Evolutionary conservation across 768 basidiomycete genomes (phyloP), one percentile per base, ranked within the genome.

Genomic region (Gloeostereum incarnatum): DNA sequence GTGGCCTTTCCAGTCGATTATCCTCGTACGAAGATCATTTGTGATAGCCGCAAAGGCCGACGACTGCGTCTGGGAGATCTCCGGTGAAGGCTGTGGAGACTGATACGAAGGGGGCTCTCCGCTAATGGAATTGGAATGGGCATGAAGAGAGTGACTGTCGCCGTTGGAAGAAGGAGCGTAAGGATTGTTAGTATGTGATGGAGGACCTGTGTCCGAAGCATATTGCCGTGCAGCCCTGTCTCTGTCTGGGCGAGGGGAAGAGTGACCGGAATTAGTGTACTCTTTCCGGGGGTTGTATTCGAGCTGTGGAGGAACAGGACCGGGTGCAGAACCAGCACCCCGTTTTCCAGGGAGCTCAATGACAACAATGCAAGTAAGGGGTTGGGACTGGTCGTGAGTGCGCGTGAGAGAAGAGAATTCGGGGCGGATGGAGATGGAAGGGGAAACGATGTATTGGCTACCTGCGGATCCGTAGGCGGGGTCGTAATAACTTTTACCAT

Each of bases 1-100:
- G 52, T 92, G 92, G 0, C 89, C 90, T 55, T 94, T 94, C 88
- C 93, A 97, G 61, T 96, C 92, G 40, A 86, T 82, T 49, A 98
- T 91, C 26, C 96, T 79, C 53, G 77, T 79, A 47, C 82, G 72
- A 26, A 99, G 73, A 56, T 98, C 94, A 40, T 87, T 83, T 2
- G 91, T 85, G 54, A 96, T 87, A 26, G 78, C 71, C 18, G 59
- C 69, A 61, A 97, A 93, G 3, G 88, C 81, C 17, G 81, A 81
- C 27, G 84, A 76, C 46, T 82, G 78, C 29, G 78, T 77, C 9
- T 67, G 62, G 30, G 63, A 62, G 38, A 66, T 55, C 51, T 66
- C 18, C 49, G 49, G 30, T 55, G 52, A 6, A 49, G 53, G 21
- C 51, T 51, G 45, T 46, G 53, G 47, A 41, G 46, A 18, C n/a